phyloP scores from a whole-genome alignment of 2,329 filamentous ascomycete genomes.

The Pseudocercospora fuligena region DNA sequence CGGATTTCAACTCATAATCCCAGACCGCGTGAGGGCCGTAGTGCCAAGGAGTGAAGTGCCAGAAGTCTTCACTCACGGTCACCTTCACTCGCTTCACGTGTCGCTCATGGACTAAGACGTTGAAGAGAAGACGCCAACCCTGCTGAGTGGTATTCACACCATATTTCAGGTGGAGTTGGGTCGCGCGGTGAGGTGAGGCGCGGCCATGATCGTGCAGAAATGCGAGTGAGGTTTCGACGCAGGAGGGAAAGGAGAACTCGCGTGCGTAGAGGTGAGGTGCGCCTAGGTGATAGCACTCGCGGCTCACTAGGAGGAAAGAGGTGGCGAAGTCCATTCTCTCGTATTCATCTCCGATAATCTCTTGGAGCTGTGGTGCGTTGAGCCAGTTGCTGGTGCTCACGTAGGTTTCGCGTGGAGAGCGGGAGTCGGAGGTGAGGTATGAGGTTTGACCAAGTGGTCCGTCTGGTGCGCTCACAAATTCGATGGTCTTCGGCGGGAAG shows the following conservation, averaged over 20 bases:
- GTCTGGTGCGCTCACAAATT: neutral
- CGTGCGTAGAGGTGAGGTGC: neutral
- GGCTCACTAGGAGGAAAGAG: slow-evolving; percentile 4
- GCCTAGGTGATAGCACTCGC: neutral
- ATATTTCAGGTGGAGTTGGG: neutral
- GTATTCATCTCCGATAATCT: neutral
- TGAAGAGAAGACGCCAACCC: neutral
- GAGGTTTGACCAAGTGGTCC: neutral
- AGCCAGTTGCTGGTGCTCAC: neutral
- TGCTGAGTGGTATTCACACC: neutral
- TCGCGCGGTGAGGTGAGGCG: neutral
- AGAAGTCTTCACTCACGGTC: neutral
- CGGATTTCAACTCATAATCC: too few relatives aligned
- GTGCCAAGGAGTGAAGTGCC: neutral
- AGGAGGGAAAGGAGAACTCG: neutral
- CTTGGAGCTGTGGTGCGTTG: neutral
- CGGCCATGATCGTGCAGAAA: neutral
- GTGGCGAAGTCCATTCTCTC: neutral
- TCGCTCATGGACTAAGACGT: neutral
- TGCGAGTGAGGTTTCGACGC: neutral
- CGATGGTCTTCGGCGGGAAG: neutral
- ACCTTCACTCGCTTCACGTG: neutral
- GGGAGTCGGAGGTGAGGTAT: neutral
- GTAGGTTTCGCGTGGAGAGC: neutral
- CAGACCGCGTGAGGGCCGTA: neutral